phyloP scores from a whole-genome alignment of 2,329 filamentous ascomycete genomes.

The Metarhizium guizhouense region DNA sequence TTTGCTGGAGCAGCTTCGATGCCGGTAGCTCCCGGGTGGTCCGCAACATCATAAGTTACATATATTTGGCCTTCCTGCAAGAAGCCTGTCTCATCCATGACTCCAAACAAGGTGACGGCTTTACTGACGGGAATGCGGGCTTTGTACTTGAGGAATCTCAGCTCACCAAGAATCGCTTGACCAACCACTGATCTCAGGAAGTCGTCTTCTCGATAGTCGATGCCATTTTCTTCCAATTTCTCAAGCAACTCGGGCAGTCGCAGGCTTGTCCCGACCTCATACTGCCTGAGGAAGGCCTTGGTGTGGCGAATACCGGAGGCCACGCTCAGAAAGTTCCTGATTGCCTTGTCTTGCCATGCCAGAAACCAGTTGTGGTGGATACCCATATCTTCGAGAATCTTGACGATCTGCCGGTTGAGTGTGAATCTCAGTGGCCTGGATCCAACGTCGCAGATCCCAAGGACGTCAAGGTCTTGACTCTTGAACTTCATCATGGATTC shows the following conservation, averaged over 20 bases:
- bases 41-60: slow-evolving; percentile 40
- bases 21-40: no score
- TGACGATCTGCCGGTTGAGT: slow-evolving; percentile 74
- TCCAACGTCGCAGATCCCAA: slow-evolving; percentile 66
- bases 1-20: no score
- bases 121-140: slow-evolving; percentile 62
- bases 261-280: slow-evolving; percentile 26
- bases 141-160: slow-evolving; percentile 70
- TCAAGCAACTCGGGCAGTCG: slow-evolving; percentile 54
- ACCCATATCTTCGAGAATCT: slow-evolving; percentile 70
- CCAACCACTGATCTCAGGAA: slow-evolving; percentile 68
- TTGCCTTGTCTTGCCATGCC: slow-evolving; percentile 51
- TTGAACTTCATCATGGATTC: slow-evolving; percentile 75
- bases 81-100: slow-evolving; percentile 72
- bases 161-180: slow-evolving; percentile 57
- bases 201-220: slow-evolving; percentile 57
- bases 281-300: slow-evolving; percentile 46
- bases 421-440: slow-evolving; percentile 59
- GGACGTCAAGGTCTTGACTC: slow-evolving; percentile 40
- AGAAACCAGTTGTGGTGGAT: slow-evolving; percentile 52
- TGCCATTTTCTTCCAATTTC: slow-evolving; percentile 43
- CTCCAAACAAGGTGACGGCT: slow-evolving; percentile 69
- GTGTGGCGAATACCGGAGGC: slow-evolving; percentile 45
- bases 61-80: slow-evolving; percentile 62
- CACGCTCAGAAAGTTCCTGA: slow-evolving; percentile 45